These are phyloP conservation scores for Penicillium sp. DNA, from an alignment of 2,329 filamentous ascomycete genomes.

Conservation along the genomic window DNA sequence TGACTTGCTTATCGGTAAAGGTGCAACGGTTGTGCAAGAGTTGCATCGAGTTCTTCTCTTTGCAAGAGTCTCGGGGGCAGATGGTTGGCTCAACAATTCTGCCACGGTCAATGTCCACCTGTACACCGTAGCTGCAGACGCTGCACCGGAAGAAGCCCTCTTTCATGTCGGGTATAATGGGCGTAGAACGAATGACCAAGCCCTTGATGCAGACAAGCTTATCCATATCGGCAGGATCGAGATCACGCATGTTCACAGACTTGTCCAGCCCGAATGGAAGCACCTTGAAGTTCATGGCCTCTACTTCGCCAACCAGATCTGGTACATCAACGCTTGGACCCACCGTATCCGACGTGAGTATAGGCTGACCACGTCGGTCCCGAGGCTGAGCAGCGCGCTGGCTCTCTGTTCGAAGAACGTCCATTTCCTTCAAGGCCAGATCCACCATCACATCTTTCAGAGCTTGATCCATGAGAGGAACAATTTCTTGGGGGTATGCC, in stretches of 20 bases:
- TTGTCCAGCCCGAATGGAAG: slow-evolving; percentile 84
- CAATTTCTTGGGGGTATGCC: slow-evolving; percentile 91
- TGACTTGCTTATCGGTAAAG: slow-evolving; percentile 97
- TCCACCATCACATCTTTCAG: slow-evolving; percentile 93
- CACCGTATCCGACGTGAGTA: slow-evolving; percentile 23
- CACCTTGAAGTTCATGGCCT: slow-evolving; percentile 76
- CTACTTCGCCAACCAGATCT: slow-evolving; percentile 72
- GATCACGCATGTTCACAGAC: slow-evolving; percentile 83
- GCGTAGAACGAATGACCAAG: slow-evolving; percentile 89
- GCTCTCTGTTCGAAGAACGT: slow-evolving; percentile 59
- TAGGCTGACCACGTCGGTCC: slow-evolving; percentile 22
- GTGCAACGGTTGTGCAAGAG: slow-evolving; percentile 93
- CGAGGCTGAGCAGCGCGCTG: slow-evolving; percentile 34
- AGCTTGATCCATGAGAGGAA: slow-evolving; percentile 92
- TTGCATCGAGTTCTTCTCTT: slow-evolving; percentile 91
- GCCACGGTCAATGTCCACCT: slow-evolving; percentile 88
- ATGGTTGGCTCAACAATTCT: slow-evolving; percentile 92
- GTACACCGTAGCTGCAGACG: slow-evolving; percentile 84
- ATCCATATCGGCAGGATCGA: slow-evolving; percentile 95
- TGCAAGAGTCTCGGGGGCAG: slow-evolving; percentile 78
- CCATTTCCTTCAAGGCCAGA: slow-evolving; percentile 74
- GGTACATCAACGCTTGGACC: slow-evolving; percentile 50
- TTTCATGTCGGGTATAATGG: slow-evolving; percentile 98
- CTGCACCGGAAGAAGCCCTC: slow-evolving; percentile 97
- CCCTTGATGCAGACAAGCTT: slow-evolving; percentile 94